phyloP scores from a whole-genome alignment of 2,329 filamentous ascomycete species.

The Endothia cerciana region DNA sequence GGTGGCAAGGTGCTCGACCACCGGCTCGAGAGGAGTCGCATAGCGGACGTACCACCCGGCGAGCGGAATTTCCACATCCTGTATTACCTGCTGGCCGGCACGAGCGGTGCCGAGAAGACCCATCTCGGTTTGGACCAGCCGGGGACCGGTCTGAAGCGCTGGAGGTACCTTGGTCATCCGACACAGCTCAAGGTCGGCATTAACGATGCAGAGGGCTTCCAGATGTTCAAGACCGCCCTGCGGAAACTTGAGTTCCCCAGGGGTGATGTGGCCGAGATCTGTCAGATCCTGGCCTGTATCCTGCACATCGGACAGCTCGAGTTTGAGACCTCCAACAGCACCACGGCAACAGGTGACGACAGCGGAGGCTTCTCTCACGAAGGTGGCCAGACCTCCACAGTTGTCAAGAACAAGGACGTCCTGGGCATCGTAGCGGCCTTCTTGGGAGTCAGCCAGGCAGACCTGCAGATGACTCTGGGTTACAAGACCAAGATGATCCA shows the following conservation, averaged over 20 bases:
- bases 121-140: slow-evolving; percentile 71
- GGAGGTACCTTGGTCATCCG: slow-evolving; percentile 95
- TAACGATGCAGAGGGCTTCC: slow-evolving; percentile 93
- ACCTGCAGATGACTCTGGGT: slow-evolving; percentile 85
- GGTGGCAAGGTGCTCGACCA: slow-evolving; percentile 95
- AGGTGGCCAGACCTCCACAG: slow-evolving; percentile 81
- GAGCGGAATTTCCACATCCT: slow-evolving; percentile 96
- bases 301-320: slow-evolving; percentile 98
- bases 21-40: slow-evolving; percentile 86
- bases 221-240: slow-evolving; percentile 94
- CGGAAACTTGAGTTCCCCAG: slow-evolving; percentile 93
- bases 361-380: slow-evolving; percentile 97
- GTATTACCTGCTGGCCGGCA: slow-evolving; percentile 93
- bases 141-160: slow-evolving; percentile 69
- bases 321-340: slow-evolving; percentile 81
- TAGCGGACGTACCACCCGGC: slow-evolving; percentile 89
- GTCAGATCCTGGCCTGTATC: slow-evolving; percentile 90
- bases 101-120: slow-evolving; percentile 84
- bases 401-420: slow-evolving; percentile 92
- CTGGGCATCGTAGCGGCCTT: slow-evolving; percentile 90
- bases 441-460: slow-evolving; percentile 78
- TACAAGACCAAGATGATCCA: slow-evolving; percentile 98
- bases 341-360: slow-evolving; percentile 80
- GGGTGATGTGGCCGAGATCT: slow-evolving; percentile 94
- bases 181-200: slow-evolving; percentile 97